A percentile compares a stretch with the other conserved stretches of the same genome.
Conservation (phyloP, 2,329 filamentous ascomycete genomes). For the Pyrenophora tritici-repentis region DNA sequence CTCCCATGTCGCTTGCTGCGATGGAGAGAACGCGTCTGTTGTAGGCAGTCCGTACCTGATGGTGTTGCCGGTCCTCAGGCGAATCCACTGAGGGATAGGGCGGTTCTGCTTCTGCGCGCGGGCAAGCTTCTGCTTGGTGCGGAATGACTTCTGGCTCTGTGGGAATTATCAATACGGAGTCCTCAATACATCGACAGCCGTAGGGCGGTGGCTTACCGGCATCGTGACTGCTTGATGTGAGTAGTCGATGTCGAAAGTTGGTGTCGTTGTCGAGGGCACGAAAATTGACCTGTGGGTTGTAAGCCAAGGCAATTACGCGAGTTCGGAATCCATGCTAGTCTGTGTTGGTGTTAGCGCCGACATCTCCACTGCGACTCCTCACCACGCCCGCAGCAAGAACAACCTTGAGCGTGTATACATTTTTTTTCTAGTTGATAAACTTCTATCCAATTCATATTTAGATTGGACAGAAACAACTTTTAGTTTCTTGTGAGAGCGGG, state of each 20-base stretch:
- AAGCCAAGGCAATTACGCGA: slow-evolving; percentile 6
- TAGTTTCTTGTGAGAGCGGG: no score
- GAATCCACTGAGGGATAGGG: slow-evolving; percentile 99
- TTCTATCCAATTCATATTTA: no score
- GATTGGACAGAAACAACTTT: no score
- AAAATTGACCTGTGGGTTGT: slow-evolving; percentile 1
- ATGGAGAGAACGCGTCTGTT: neutral
- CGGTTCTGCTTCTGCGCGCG: slow-evolving; percentile 99
- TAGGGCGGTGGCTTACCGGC: slow-evolving; percentile 40
- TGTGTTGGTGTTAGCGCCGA: neutral
- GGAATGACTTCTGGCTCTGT: slow-evolving; percentile 99
- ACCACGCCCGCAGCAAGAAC: no score
- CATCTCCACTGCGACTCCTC: no score
- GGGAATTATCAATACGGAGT: slow-evolving; percentile 16
- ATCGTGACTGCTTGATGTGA: slow-evolving; percentile 44
- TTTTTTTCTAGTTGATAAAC: no score
- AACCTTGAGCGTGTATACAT: no score
- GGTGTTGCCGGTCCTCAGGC: slow-evolving; percentile 97
- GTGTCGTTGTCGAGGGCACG: slow-evolving; percentile 32
- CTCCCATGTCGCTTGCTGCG: slow-evolving; percentile 6
- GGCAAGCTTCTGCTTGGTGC: slow-evolving; percentile 99
- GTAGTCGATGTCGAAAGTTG: slow-evolving; percentile 41
- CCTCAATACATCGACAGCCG: neutral
- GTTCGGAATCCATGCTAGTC: slow-evolving; percentile 3
- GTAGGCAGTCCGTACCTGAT: slow-evolving; percentile 77